These are phyloP conservation scores for Seiridium cupressi DNA, from an alignment of 2,329 filamentous ascomycete species.

Conservation along the genomic window DNA sequence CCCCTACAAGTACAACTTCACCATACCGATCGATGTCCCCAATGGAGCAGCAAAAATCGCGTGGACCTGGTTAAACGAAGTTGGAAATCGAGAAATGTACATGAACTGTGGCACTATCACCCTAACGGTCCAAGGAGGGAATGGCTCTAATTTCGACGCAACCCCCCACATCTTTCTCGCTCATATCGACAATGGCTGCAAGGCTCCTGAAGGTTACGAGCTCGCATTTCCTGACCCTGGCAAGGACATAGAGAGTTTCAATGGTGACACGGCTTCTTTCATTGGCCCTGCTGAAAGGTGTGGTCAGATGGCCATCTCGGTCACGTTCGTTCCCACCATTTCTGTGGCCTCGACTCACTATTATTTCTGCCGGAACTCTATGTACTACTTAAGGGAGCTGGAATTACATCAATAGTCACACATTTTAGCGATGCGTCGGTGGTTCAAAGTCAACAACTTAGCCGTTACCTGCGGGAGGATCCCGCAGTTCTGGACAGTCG, in stretches of 20 bases:
- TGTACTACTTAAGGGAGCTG: not conserved
- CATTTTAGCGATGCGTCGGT: not conserved
- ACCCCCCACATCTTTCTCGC: constrained; percentile 68
- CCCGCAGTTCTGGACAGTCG: not conserved
- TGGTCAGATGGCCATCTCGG: not conserved
- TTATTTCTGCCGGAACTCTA: not conserved
- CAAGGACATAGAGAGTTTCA: not conserved
- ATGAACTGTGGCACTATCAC: constrained; percentile 87
- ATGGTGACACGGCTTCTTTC: not conserved
- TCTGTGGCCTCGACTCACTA: not conserved
- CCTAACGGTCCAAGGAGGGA: constrained; percentile 54
- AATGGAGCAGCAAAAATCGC: constrained; percentile 77
- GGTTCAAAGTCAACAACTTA: not conserved
- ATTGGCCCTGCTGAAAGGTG: not conserved
- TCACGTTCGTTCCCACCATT: not conserved
- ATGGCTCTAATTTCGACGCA: constrained; percentile 50
- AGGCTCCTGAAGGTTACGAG: not conserved
- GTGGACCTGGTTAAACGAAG: constrained; percentile 93
- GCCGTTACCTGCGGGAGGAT: not conserved
- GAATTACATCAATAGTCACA: not conserved
- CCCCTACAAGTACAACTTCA: constrained; percentile 65
- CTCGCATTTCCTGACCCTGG: not conserved
- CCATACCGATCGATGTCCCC: constrained; percentile 68
- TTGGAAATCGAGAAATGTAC: constrained; percentile 91
- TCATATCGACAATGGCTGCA: not conserved